A percentile compares a stretch with the other conserved stretches of the same genome.
Evolutionary conservation across 2,329 filamentous ascomycete genomes (phyloP).

Genomic region (Chlorencoelia australis): DNA sequence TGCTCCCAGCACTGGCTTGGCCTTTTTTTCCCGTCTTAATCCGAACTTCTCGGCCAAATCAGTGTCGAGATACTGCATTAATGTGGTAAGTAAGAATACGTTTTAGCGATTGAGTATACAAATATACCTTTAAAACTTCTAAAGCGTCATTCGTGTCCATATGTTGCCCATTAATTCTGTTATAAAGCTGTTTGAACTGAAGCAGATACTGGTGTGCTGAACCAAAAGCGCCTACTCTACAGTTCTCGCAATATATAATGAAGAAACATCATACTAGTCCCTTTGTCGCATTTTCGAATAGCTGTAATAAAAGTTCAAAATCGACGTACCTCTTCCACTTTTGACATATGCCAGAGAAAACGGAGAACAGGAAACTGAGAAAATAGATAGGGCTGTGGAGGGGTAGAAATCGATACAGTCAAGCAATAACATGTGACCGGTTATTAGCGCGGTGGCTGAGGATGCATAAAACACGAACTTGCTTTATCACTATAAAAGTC

Average conservation of each 20-base stretch:
- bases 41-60: slow-evolving; percentile 4
- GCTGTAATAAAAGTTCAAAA: no score
- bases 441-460: no score
- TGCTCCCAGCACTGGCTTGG: slow-evolving; percentile 12
- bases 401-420: no score
- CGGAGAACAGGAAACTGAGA: no score
- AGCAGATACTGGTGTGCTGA: slow-evolving; percentile 17
- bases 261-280: neutral
- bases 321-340: no score
- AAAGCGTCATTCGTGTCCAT: slow-evolving; percentile 14
- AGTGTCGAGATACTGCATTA: slow-evolving; percentile 8
- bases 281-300: neutral
- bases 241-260: neutral
- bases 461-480: no score
- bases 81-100: slow-evolving; percentile 1
- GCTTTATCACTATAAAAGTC: no score
- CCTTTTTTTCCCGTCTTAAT: slow-evolving; percentile 8
- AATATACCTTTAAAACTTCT: slow-evolving; percentile 8
- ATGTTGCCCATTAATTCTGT: slow-evolving; percentile 9
- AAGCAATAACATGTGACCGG: no score
- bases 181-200: slow-evolving; percentile 19
- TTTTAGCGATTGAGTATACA: neutral
- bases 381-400: no score
- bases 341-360: no score
- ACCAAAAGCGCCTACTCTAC: slow-evolving; percentile 1